A percentile compares a stretch with the other conserved stretches of the same genome.
phyloP scores from a whole-genome alignment of 192 early-diverging fungal genomes.

The Coemansia sp. region DNA sequence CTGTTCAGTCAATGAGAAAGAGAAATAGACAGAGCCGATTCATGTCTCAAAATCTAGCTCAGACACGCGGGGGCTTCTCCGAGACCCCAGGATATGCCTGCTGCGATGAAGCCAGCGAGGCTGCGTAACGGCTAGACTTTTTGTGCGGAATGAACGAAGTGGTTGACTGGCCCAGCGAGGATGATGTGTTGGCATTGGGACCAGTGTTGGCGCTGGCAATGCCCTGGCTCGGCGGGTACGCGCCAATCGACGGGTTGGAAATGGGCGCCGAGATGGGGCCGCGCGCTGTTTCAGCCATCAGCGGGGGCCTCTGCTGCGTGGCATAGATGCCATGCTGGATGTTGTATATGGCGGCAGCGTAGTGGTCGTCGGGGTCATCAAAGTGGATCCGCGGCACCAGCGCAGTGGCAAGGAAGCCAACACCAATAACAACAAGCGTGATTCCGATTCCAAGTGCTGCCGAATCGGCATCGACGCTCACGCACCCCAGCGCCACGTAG shows the following conservation, averaged over 20 bases:
- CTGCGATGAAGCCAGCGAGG: constrained; percentile 13
- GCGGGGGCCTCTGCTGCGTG: constrained; percentile 3
- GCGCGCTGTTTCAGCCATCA: neutral
- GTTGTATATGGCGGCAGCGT: constrained; percentile 30
- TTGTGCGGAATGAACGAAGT: constrained; percentile 5
- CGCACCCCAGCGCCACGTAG: constrained; percentile 32
- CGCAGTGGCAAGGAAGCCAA: constrained; percentile 18
- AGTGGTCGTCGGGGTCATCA: constrained; percentile 47
- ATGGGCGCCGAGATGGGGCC: constrained; percentile 18
- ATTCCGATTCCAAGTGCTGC: constrained; percentile 36
- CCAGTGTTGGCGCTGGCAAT: constrained; percentile 18
- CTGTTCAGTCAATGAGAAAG: neutral
- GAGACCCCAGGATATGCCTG: neutral
- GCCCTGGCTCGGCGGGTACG: constrained; percentile 16
- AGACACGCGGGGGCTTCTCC: constrained; percentile 27
- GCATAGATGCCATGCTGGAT: constrained; percentile 30
- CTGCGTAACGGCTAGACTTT: neutral
- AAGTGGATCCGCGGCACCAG: constrained; percentile 14
- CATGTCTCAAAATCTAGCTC: neutral
- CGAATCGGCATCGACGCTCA: constrained; percentile 17
- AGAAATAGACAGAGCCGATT: neutral
- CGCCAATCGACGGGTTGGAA: constrained; percentile 14
- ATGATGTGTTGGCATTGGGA: no score
- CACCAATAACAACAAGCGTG: constrained; percentile 15
- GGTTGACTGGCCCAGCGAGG: neutral